These are phyloP conservation scores for Dryadomyces sulphureus DNA, from an alignment of 2,329 filamentous ascomycete species.

Conservation along the genomic window DNA sequence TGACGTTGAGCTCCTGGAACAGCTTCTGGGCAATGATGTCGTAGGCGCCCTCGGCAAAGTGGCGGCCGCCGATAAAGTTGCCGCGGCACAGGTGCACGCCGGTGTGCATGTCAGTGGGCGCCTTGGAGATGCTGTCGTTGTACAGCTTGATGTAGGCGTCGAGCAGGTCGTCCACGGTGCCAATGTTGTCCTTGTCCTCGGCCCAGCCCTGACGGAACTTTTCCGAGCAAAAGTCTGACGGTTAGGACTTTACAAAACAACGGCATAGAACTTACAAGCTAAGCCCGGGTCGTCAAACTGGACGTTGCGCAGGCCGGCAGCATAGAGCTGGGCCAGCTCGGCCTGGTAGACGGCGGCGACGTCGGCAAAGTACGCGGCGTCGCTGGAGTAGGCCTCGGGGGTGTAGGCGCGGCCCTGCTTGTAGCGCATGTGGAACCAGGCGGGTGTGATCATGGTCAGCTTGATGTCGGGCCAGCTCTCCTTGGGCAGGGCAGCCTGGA, in stretches of 20 bases:
- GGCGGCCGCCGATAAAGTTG: constrained; percentile 51
- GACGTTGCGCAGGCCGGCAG: constrained; percentile 48
- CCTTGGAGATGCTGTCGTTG: constrained; percentile 52
- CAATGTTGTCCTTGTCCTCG: constrained; percentile 50
- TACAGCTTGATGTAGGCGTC: constrained; percentile 65
- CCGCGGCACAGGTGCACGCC: constrained; percentile 62
- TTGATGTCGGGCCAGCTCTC: constrained; percentile 36
- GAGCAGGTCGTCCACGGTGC: constrained; percentile 54
- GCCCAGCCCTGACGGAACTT: constrained; percentile 58
- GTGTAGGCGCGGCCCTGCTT: constrained; percentile 41
- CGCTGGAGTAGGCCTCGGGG: constrained; percentile 37
- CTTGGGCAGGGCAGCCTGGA: constrained; percentile 30
- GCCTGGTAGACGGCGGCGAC: constrained; percentile 50
- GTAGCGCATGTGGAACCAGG: constrained; percentile 40
- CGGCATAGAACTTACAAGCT: constrained; percentile 36
- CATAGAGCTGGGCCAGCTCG: constrained; percentile 46
- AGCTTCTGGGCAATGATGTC: constrained; percentile 53
- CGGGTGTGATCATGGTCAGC: constrained; percentile 38
- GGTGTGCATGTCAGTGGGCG: constrained; percentile 56
- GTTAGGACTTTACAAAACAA: not conserved
- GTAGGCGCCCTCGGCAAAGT: constrained; percentile 53
- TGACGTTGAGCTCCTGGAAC: constrained; percentile 45
- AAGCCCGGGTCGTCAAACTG: constrained; percentile 55
- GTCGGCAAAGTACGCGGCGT: constrained; percentile 49
- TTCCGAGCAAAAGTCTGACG: constrained; percentile 58